These are phyloP conservation scores for Scortechinia acanthostroma DNA, from an alignment of 2,329 filamentous ascomycete genomes.

Conservation along the genomic window DNA sequence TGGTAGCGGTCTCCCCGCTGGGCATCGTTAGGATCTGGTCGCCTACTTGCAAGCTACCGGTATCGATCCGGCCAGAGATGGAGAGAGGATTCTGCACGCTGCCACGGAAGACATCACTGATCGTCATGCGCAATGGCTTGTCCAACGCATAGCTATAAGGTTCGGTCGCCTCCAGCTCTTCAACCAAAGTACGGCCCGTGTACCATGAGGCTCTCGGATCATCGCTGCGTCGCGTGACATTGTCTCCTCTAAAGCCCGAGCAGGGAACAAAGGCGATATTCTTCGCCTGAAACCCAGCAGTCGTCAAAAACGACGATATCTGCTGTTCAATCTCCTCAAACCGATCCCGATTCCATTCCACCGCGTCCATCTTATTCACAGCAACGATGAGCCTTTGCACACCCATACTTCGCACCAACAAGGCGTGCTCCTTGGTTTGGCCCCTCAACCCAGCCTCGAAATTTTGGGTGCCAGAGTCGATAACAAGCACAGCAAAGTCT, in stretches of 20 bases:
- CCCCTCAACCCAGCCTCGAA: slow-evolving; percentile 91
- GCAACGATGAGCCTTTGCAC: slow-evolving; percentile 82
- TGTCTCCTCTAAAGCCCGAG: slow-evolving; percentile 82
- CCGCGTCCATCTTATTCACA: slow-evolving; percentile 89
- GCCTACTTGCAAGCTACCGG: slow-evolving; percentile 76
- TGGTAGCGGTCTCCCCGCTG: slow-evolving; percentile 69
- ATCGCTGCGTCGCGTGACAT: slow-evolving; percentile 59
- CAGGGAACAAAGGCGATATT: slow-evolving; percentile 84
- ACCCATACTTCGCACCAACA: slow-evolving; percentile 83
- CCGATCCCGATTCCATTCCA: slow-evolving; percentile 73
- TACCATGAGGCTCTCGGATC: slow-evolving; percentile 69
- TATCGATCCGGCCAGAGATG: slow-evolving; percentile 77
- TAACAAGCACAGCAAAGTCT: slow-evolving; percentile 88
- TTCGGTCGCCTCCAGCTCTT: slow-evolving; percentile 78
- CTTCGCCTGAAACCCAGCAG: slow-evolving; percentile 74
- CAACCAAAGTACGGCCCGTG: slow-evolving; percentile 68
- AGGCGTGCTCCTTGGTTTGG: slow-evolving; percentile 87
- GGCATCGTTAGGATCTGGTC: slow-evolving; percentile 76
- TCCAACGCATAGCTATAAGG: slow-evolving; percentile 64
- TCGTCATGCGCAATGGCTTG: slow-evolving; percentile 77
- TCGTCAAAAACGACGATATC: slow-evolving; percentile 73
- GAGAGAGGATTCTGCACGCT: slow-evolving; percentile 76
- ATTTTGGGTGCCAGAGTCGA: slow-evolving; percentile 82
- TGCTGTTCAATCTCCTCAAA: slow-evolving; percentile 83
- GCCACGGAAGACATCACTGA: slow-evolving; percentile 78